Percentiles rank a stretch among this genome's conserved stretches.
phyloP scores from a whole-genome alignment of 257 asterid genomes.

The Vinca minor region DNA sequence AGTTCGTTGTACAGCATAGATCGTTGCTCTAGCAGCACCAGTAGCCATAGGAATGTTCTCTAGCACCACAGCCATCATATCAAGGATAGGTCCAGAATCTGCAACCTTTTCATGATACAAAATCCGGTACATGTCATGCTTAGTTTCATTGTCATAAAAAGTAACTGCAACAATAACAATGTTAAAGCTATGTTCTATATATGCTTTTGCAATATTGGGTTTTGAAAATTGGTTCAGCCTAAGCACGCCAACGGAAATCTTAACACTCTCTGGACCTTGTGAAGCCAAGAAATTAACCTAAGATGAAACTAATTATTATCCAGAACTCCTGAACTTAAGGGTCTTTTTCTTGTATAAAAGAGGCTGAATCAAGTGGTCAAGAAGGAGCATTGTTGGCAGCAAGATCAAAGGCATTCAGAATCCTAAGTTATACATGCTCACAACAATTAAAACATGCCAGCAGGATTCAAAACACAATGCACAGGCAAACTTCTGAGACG shows the following conservation, averaged over 20 bases:
- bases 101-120: conserved; percentile 30
- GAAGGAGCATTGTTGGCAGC: background rate
- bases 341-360: background rate
- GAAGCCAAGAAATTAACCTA: background rate
- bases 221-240: background rate
- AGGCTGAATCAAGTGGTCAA: background rate
- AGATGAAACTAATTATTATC: background rate
- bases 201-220: background rate
- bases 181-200: background rate
- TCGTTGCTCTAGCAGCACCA: conserved; percentile 31
- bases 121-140: background rate
- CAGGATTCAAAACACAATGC: background rate
- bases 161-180: background rate
- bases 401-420: background rate
- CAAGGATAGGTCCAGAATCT: conserved; percentile 44
- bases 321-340: conserved; percentile 2
- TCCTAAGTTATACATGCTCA: background rate
- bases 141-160: background rate
- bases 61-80: conserved; percentile 43
- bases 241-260: background rate
- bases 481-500: background rate
- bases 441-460: background rate
- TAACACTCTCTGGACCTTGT: background rate
- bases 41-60: conserved; percentile 31
- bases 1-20: conserved; percentile 36